These are phyloP conservation scores for Comarum palustre DNA, from an alignment of 306 rosid species.

Conservation along the genomic window DNA sequence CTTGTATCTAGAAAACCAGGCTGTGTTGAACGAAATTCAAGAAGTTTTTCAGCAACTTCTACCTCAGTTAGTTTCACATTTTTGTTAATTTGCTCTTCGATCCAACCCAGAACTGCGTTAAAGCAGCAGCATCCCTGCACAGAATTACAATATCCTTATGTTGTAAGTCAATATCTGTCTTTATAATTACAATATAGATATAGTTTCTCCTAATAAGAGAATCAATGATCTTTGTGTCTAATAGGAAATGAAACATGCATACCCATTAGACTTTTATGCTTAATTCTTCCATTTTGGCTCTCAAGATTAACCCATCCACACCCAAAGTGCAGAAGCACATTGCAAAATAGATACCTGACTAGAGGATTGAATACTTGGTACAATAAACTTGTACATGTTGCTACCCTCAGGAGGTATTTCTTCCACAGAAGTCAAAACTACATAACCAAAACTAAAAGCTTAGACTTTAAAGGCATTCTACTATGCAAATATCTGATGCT, in stretches of 20 bases:
- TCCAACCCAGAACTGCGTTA: conserved; percentile 93
- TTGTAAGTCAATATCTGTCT: conserved; percentile 7
- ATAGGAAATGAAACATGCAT: neutral
- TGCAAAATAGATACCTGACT: neutral
- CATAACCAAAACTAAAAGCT: conserved; percentile 12
- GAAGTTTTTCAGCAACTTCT: conserved; percentile 80
- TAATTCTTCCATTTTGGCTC: neutral
- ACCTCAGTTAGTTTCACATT: conserved; percentile 63
- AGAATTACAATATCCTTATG: conserved; percentile 24
- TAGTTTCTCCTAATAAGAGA: neutral
- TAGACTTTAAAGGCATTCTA: conserved; percentile 4
- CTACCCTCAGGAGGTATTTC: neutral
- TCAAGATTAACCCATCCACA: neutral
- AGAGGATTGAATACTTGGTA: neutral
- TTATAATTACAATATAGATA: neutral
- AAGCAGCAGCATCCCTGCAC: conserved; percentile 92
- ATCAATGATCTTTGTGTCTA: neutral
- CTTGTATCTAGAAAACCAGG: conserved; percentile 89
- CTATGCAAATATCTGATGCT: conserved; percentile 3
- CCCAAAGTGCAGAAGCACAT: neutral
- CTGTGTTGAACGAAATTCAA: conserved; percentile 81
- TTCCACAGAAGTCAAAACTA: neutral
- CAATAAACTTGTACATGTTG: neutral
- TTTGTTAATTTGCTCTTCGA: conserved; percentile 64
- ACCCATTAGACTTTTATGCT: neutral